These are phyloP conservation scores for Malassezia arunalokei DNA, from an alignment of 1,284 basidiomycete species.

Conservation along the genomic window DNA sequence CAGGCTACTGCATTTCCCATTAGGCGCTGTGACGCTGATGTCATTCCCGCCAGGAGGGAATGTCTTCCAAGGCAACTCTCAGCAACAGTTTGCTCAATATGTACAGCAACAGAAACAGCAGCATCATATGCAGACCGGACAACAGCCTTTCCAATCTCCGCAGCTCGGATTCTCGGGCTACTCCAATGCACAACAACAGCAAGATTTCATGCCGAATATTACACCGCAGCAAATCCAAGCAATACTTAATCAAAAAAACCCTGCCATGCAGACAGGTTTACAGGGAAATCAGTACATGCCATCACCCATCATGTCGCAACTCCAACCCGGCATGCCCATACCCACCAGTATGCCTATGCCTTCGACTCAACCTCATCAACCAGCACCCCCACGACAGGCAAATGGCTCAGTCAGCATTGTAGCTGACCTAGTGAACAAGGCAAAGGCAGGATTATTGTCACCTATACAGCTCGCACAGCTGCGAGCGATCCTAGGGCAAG, in stretches of 20 bases:
- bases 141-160: slow-evolving; percentile 1
- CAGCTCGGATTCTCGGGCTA: not conserved
- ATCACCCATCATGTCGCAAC: not conserved
- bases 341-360: not conserved
- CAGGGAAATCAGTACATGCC: not conserved
- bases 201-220: slow-evolving; percentile 12
- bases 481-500: slow-evolving; percentile 23
- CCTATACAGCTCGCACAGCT: slow-evolving; percentile 27
- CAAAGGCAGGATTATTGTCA: slow-evolving; percentile 23
- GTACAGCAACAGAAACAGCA: slow-evolving; percentile 23
- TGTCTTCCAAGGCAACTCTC: not conserved
- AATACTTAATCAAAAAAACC: slow-evolving; percentile 7
- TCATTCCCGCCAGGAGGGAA: not conserved
- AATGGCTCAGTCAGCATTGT: slow-evolving; percentile 1
- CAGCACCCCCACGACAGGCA: not conserved
- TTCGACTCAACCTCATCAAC: not conserved
- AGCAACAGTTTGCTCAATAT: slow-evolving; percentile 24
- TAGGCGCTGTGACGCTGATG: not conserved
- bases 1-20: too few relatives aligned
- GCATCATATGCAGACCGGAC: slow-evolving; percentile 15
- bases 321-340: not conserved
- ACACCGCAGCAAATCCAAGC: slow-evolving; percentile 16
- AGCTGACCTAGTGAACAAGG: slow-evolving; percentile 10
- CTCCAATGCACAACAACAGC: slow-evolving; percentile 19
- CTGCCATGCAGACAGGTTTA: not conserved